Percentiles rank a stretch among this genome's conserved stretches.
Evolutionary conservation across 495 filamentous ascomycete species (phyloP).

Genomic region (Penicillium samsonianum): DNA sequence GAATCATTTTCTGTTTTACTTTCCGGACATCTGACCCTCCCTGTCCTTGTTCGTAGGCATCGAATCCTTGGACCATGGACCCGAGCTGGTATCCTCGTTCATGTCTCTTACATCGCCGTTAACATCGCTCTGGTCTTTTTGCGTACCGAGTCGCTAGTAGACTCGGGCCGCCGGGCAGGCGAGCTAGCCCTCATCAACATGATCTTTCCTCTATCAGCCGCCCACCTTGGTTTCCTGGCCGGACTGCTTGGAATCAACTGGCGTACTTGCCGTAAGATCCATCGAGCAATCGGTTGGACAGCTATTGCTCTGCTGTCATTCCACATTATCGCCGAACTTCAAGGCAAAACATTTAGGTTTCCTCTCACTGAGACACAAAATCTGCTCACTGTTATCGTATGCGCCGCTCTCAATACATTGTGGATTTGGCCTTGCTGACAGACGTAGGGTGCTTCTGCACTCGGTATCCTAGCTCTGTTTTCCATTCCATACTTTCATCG

Average conservation of each 20-base stretch:
- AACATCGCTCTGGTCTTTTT: slow-evolving; percentile 27
- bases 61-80: slow-evolving; percentile 25
- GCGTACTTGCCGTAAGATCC: slow-evolving; percentile 21
- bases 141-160: slow-evolving; percentile 9
- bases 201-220: slow-evolving; percentile 24
- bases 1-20: slow-evolving; percentile 17
- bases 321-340: slow-evolving; percentile 16
- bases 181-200: slow-evolving; percentile 26
- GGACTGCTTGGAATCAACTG: slow-evolving; percentile 28
- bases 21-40: slow-evolving; percentile 22
- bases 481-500: slow-evolving; percentile 24
- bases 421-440: slow-evolving; percentile 1
- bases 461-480: slow-evolving; percentile 24
- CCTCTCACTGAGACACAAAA: slow-evolving; percentile 13
- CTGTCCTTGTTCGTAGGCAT: slow-evolving; percentile 20
- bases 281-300: too few species aligned
- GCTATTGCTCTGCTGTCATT: too few species aligned
- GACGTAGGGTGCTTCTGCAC: slow-evolving; percentile 16
- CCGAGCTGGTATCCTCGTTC: slow-evolving; percentile 16
- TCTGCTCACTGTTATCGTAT: slow-evolving; percentile 24
- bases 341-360: slow-evolving; percentile 15
- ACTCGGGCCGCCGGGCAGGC: slow-evolving; percentile 21
- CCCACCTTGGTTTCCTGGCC: slow-evolving; percentile 29
- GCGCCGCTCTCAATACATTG: not conserved
- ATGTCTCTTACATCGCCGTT: slow-evolving; percentile 20